Evolutionary conservation across 345 rosid genomes (phyloP), one percentile per base, ranked within the genome.

Genomic region (Murraya koenigii): DNA sequence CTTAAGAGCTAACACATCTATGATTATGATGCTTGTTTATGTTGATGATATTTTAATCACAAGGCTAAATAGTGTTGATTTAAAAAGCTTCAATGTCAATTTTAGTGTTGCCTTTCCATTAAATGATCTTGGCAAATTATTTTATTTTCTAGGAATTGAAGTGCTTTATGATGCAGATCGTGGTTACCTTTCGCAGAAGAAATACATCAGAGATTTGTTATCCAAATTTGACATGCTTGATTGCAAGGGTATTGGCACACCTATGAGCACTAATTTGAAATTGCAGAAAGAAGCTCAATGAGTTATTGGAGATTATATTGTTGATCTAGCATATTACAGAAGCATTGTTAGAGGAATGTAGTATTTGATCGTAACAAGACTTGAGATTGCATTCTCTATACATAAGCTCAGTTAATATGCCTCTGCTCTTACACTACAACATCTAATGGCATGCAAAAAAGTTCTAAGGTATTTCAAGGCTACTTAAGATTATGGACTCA

Each of bases 231-330:
- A 32, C 1, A 32, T 65, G 25, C 1, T 4, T 0, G 25, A 65
- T 0, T 20, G 11, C 1, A 65, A 7, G 8, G 6, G 9, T 0
- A 32, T n/a, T 7, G 11, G 8, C 4, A 65, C 25, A 5, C 23
- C 47, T 0, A 17, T 19, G 2, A 20, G 11, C 1, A 8, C 41
- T 8, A 1, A 17, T 44, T 13, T 13, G 17, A 44, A 44, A 5
- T 3, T 13, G 3, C 10, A 44, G 13, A 10, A 44, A 1, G 5
- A 44, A 19, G 15, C 4, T 2, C 25, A 3, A 32, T 7, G 8
- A 5, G 20, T 0, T 0, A 0, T 38, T 8, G 1, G 39, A 4
- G 14, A 8, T 0, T 3, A 5, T 3, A 38, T 39, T n/a, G 19
- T 0, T 0, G 28, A 67, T 67, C 20, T 4, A 0, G 25, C n/a